Base-by-base conservation (phyloP, 441 rosid genomes). In the Lepidium campestre region DNA sequence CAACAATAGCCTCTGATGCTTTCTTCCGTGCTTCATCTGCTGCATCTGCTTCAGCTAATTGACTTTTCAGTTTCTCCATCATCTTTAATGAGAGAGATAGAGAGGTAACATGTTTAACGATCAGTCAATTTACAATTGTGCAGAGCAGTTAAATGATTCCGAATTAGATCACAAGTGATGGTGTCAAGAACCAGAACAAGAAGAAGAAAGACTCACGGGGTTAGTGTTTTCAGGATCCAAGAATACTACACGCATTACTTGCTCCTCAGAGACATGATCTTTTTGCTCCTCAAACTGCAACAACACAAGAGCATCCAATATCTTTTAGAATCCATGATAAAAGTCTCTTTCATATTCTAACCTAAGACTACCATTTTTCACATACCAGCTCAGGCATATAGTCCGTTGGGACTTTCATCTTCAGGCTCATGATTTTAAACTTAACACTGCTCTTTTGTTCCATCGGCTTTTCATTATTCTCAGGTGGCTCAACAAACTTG, bases 311-410 rank as follows among this genome's bases (percentile, higher is more conserved):
- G 1, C 20, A 49, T 45, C 14, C 29, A 13, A 37, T 10, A 36
- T 6, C 20, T 5, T 11, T 54, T 52, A 27, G 31, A 62, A n/a
- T 13, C 22, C 55, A 31, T 15, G 36, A 17, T 18, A 22, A 49
- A 6, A 12, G 3, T 40, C 49, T 42, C 65, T 29, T 47, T 13
- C 17, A 39, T 35, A 48, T n/a, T 58, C 42, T 37, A 42, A 57
- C 3, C 10, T 22, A 36, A 6, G 15, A 50, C 45, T 23, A 45
- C 4, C 42, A 20, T 40, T 31, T 29, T 29, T 40, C 17, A 79
- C 87, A 15, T 65, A 86, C 89, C 89, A 86, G 83, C 74, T 86
- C 92, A 50, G 92, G 82, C 25, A 82, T 81, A 63, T 82, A 84
- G 41, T 86, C 92, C 46, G 78, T 78, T n/a, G 71, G 70, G 40